These are phyloP conservation scores for Pulveroboletus ravenelii DNA, from an alignment of 768 basidiomycete genomes.

Conservation along the genomic window DNA sequence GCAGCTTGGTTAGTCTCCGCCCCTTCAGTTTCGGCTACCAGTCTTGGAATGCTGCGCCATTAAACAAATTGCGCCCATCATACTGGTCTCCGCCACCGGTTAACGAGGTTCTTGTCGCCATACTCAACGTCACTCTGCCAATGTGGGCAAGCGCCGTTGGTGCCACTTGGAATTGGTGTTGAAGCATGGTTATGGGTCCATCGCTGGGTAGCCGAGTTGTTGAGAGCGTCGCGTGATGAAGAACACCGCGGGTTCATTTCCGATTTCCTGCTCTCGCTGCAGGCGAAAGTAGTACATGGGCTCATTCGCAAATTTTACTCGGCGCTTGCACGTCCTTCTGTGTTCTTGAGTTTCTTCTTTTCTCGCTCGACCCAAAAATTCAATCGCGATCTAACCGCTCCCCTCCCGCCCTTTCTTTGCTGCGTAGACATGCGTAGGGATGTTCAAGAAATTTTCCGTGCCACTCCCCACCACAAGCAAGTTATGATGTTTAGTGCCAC, in stretches of 20 bases:
- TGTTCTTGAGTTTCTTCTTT: constrained; percentile 47
- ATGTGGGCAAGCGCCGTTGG: constrained; percentile 36
- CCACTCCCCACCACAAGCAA: constrained; percentile 99
- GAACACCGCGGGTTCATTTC: constrained; percentile 31
- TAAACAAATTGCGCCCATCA: constrained; percentile 43
- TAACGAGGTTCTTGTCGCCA: constrained; percentile 35
- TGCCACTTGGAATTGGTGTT: constrained; percentile 37
- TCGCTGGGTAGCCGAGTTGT: constrained; percentile 35
- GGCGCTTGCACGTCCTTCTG: constrained; percentile 17
- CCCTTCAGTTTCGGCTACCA: constrained; percentile 66
- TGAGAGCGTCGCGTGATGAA: constrained; percentile 33
- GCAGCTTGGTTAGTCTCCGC: constrained; percentile 96
- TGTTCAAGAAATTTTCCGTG: constrained; percentile 99
- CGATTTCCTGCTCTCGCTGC: constrained; percentile 34
- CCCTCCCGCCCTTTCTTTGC: constrained; percentile 46
- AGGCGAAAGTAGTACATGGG: constrained; percentile 17
- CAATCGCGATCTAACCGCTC: constrained; percentile 61
- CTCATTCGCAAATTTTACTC: constrained; percentile 6
- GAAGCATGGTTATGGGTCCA: constrained; percentile 35
- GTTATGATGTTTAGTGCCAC: constrained; percentile 99
- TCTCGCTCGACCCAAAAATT: constrained; percentile 45
- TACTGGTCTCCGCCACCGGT: constrained; percentile 31
- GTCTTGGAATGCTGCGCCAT: constrained; percentile 37
- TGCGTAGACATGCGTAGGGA: constrained; percentile 98
- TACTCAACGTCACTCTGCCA: constrained; percentile 35